Percentiles rank a stretch among this genome's conserved stretches.
These are phyloP conservation scores for Dillenia suffruticosa DNA, from an alignment of 164 flowering plant species.

Conservation along the genomic window DNA sequence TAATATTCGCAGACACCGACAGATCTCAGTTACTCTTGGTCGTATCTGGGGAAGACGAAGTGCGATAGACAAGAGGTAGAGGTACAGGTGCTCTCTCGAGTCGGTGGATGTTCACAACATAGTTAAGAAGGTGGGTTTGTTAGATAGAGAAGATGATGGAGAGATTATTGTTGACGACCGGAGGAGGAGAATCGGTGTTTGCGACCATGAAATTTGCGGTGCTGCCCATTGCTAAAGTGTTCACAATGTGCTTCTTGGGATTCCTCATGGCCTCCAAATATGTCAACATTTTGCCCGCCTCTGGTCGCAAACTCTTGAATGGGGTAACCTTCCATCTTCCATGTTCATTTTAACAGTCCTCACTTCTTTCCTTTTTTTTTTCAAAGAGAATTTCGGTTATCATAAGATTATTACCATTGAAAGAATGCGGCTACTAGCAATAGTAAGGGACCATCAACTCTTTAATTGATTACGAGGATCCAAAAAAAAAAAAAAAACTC, in stretches of 20 bases:
- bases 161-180: constrained; percentile 29
- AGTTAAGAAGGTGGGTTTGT: not conserved
- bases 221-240: constrained; percentile 87
- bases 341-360: too few species aligned
- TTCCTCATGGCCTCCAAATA: constrained; percentile 92
- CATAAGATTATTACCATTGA: too few species aligned
- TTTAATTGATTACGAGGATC: too few species aligned
- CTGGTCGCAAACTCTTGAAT: constrained; percentile 80
- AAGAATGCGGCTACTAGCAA: too few species aligned
- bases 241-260: constrained; percentile 86
- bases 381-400: too few species aligned
- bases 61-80: not conserved
- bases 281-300: constrained; percentile 82
- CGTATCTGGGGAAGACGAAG: not conserved
- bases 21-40: not conserved
- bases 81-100: not conserved
- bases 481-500: too few species aligned
- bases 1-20: too few species aligned
- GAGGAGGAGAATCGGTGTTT: constrained; percentile 45
- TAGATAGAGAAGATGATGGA: constrained; percentile 17
- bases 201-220: constrained; percentile 74
- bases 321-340: constrained; percentile 46
- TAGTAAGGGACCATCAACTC: too few species aligned
- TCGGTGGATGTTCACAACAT: not conserved
- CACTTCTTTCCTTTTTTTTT: too few species aligned